Base-by-base conservation (phyloP, 805 yeast genomes). In the Suhomyces emberorum region DNA sequence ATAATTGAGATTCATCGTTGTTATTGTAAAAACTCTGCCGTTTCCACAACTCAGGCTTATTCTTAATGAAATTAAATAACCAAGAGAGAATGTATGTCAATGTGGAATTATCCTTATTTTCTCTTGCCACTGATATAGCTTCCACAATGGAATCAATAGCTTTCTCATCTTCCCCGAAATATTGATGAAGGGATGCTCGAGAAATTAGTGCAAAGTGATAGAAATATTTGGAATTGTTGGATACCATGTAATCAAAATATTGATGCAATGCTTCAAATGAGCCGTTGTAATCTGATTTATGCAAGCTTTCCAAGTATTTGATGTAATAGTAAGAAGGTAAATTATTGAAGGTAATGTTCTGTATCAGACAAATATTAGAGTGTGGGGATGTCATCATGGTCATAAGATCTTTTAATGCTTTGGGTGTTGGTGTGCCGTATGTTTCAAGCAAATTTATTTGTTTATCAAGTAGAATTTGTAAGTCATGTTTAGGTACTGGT, bases 61-160 rank as follows among this genome's bases (percentile, higher is more conserved):
- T 75, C 41, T 77, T 77, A 50, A 86, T 69, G 47, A 83, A 85
- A 43, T 81, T 75, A 46, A 79, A 78, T 1, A 87, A 64, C 88
- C 93, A 83, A 7, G 87, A 71, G 33, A 88, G 63, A 11, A 88
- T 71, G 47, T 79, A 79, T 18, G 85, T 82, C 28, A 88, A 67
- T 17, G 95, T 85, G 10, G 72, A 67, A 37, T 76, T 70, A 55
- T 89, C 96, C 43, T 80, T 80, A 48, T 83, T 81, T 49, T 88
- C 96, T 46, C 96, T 66, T 0, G 96, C 96, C 3, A 88, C 88
- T 5, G 83, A 70, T 2, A 88, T 83, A 0, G 96, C 93, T 55
- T 88, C 96, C 43, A 83, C 87, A 7, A 88, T 83, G 1, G 95
- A 82, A 44, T 81, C 71, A 10, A 87, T 55, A 0, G 96, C 95